phyloP scores from a whole-genome alignment of 371 early-diverging fungal genomes.

The Apophysomyces elegans region DNA sequence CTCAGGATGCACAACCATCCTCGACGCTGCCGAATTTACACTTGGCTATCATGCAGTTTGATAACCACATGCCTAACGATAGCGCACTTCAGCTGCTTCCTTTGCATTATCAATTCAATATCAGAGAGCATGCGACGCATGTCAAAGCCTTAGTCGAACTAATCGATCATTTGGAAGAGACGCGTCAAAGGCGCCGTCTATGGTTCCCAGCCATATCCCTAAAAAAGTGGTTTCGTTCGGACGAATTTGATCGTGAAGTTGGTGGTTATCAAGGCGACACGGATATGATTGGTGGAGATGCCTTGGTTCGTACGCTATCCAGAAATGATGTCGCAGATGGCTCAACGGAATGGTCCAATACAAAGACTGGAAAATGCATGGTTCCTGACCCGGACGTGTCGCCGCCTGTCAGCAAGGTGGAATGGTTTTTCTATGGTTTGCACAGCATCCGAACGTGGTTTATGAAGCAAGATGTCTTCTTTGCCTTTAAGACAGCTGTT shows the following conservation, averaged over 20 bases:
- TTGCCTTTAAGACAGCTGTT: conserved; percentile 15
- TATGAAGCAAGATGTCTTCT: conserved; percentile 10
- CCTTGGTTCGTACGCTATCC: neutral
- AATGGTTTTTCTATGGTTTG: conserved; percentile 14
- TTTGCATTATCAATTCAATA: conserved; percentile 29
- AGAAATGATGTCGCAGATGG: neutral
- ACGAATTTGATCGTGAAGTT: conserved; percentile 20
- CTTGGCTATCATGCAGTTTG: conserved; percentile 8
- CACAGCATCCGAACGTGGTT: conserved; percentile 13
- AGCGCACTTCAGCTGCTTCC: conserved; percentile 25
- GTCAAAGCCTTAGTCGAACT: conserved; percentile 19
- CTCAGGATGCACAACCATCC: conserved; percentile 5
- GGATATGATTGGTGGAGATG: neutral
- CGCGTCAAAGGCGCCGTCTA: conserved; percentile 17
- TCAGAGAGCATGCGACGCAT: conserved; percentile 25
- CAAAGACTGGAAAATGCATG: neutral
- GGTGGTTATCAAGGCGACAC: conserved; percentile 23
- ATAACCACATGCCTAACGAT: neutral
- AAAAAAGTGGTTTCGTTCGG: conserved; percentile 27
- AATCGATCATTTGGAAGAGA: conserved; percentile 22
- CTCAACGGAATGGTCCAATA: neutral
- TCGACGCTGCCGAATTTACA: neutral
- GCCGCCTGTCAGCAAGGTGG: conserved; percentile 9
- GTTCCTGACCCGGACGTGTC: conserved; percentile 17
- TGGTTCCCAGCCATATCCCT: conserved; percentile 36